These are phyloP conservation scores for Drechslerella stenobrocha DNA, from an alignment of 2,329 filamentous ascomycete species.

Conservation along the genomic window DNA sequence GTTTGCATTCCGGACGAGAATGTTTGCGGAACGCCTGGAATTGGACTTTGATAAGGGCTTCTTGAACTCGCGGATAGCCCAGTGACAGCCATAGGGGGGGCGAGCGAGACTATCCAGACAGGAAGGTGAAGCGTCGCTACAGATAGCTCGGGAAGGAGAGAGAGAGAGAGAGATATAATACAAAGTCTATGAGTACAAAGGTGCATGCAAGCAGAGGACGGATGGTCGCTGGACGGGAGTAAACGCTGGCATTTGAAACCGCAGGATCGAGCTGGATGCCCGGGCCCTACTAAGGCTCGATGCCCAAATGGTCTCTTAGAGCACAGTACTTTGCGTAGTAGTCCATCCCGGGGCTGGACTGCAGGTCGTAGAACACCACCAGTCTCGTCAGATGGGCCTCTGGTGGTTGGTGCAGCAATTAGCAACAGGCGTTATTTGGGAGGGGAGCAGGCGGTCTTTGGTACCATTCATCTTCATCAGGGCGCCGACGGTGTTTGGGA, in stretches of 20 bases:
- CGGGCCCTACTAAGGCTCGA: constrained; percentile 27
- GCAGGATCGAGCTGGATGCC: neutral
- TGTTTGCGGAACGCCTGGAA: constrained; percentile 23
- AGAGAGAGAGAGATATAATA: neutral
- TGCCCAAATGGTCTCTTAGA: constrained; percentile 43
- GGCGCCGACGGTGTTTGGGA: constrained; percentile 37
- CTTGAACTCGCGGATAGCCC: constrained; percentile 9
- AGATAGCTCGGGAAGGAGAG: neutral
- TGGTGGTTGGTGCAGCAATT: constrained; percentile 1
- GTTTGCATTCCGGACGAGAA: constrained; percentile 15
- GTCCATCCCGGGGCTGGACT: constrained; percentile 36
- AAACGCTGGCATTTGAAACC: neutral
- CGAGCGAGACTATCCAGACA: neutral
- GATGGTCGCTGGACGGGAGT: constrained; percentile 6
- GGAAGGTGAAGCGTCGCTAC: neutral
- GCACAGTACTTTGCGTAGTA: constrained; percentile 48
- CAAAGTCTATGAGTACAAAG: neutral
- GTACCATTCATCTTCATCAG: constrained; percentile 48
- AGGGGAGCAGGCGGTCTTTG: neutral
- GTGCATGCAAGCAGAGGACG: neutral
- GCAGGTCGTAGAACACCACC: constrained; percentile 42
- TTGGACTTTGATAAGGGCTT: constrained; percentile 33
- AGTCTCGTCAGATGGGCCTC: constrained; percentile 39
- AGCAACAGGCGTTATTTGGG: neutral
- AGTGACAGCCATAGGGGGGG: neutral